Evolutionary conservation across 352 stramenopile species (phyloP), one percentile per base, ranked within the genome.

Genomic region (Pythium monospermum): DNA sequence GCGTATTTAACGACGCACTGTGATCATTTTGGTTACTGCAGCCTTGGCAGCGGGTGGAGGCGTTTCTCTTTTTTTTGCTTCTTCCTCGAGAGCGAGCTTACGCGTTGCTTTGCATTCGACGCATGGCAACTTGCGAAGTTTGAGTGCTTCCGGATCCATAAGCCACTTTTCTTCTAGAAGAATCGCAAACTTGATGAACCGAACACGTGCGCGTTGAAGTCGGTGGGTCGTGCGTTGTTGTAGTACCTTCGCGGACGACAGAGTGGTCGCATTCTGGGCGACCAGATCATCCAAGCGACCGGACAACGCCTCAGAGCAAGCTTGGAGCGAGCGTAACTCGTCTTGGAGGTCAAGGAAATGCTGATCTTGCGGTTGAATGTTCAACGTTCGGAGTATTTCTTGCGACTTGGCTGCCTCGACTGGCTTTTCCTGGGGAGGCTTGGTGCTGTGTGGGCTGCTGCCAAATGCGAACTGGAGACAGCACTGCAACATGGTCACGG

Each of bases 141-240:
- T 30, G n/a, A 49, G 19, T 31, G 21, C 23, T 6, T 54, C 38
- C 2, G 32, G 21, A 11, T 59, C 45, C 23, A 41, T 31, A 19
- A 36, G 26, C 48, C 58, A 59, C 27, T 55, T 52, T 35, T 61
- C 49, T 32, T 61, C 46, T 15, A 59, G 33, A 11, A 15, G 13
- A n/a, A 25, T 37, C 19, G 38, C 45, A 21, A 52, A 58, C 25
- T 12, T 35, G 30, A 66, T 47, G 37, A 58, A 7, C 10, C 52
- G 51, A 32, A 22, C 33, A 21, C 58, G 51, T 8, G 51, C 58
- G 46, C 47, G 58, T 5, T 23, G 44, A 0, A 52, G n/a, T 18
- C 58, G 46, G 21, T 66, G 58, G 2, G 13, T 25, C 28, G 32
- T 26, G 2, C 41, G 37, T 8, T 36, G 27, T 16, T 57, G 27